Evolutionary conservation across 83 land plant species (phyloP).

Genomic region (Larix sibirica): DNA sequence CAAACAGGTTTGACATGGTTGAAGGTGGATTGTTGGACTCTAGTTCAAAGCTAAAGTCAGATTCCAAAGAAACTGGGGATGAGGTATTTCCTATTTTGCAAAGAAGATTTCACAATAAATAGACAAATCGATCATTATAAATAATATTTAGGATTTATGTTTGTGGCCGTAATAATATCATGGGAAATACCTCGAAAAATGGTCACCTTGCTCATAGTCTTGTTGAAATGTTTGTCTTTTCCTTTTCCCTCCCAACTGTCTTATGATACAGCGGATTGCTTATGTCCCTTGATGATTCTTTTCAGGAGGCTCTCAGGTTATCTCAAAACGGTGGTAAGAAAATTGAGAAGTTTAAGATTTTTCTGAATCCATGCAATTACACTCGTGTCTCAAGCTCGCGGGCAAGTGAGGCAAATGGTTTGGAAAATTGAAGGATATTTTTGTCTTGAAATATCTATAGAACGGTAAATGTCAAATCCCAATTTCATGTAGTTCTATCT

Average conservation of each 20-base stretch:
- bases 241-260: no score
- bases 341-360: not conserved
- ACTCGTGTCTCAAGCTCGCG: not conserved
- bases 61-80: not conserved
- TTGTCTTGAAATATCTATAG: not conserved
- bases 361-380: not conserved
- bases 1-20: not conserved
- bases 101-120: not conserved
- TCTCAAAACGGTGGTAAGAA: slow-evolving; percentile 3
- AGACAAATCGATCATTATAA: not conserved
- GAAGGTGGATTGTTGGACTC: not conserved
- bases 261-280: not conserved
- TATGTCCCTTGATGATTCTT: not conserved
- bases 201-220: not conserved
- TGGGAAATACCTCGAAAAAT: not conserved
- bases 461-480: not conserved
- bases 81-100: slow-evolving; percentile 3
- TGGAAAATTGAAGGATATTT: slow-evolving; percentile 6
- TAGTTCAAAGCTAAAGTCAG: no score
- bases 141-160: no score
- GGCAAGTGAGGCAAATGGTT: not conserved
- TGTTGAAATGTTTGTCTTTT: not conserved
- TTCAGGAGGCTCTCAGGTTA: not conserved
- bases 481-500: not conserved
- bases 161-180: no score